Base-by-base conservation (phyloP, 2,329 filamentous ascomycete genomes). In the Xylaria sp. region DNA sequence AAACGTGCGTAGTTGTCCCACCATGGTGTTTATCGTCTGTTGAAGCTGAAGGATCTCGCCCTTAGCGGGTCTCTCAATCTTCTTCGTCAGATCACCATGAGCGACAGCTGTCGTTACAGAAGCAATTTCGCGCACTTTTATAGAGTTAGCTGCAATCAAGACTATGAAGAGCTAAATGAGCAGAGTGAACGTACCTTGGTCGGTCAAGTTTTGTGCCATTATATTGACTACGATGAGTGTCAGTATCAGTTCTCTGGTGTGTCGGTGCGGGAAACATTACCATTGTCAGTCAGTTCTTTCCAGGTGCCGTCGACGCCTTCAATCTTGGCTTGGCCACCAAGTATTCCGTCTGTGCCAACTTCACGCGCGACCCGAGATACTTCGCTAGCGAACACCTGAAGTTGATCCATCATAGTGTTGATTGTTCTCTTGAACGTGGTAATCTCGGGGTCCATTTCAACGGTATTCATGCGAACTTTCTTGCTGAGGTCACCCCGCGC, bases 401-500 rank as follows among this genome's bases (percentile, higher is more conserved):
- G 87, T 81, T 97, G 95, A 79, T 98, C 95, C 89, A 98, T 97
- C 95, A 98, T 98, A 74, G 93, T 97, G 80, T 98, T 98, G 83
- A 98, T 98, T 70, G 95, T 97, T 76, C 93, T 91, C 83, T 98
- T 98, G 85, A 98, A 98, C 10, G 93, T 94, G 33, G 94, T 96
- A 77, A 98, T 98, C 85, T 98, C 95, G 33, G 94, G 94, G 85
- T 98, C 95, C 91, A 97, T 96, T 83, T 98, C 95, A 73, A 97
- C 91, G 4, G 93, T 92, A 79, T 97, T 96, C 80, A 98, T 97
- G 77, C 95, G 89, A 71, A 97, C 95, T 83, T 97, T 97, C 86
- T 97, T 97, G 80, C 94, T 97, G 69, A 98, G 86, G 79, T 98
- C 95, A 81, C 95, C 95, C 76, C 93, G 93, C 66, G 95, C 96